Percentiles rank a stretch among this genome's conserved stretches.
These are phyloP conservation scores for Mycena amicta DNA, from an alignment of 768 basidiomycete genomes.

Conservation along the genomic window DNA sequence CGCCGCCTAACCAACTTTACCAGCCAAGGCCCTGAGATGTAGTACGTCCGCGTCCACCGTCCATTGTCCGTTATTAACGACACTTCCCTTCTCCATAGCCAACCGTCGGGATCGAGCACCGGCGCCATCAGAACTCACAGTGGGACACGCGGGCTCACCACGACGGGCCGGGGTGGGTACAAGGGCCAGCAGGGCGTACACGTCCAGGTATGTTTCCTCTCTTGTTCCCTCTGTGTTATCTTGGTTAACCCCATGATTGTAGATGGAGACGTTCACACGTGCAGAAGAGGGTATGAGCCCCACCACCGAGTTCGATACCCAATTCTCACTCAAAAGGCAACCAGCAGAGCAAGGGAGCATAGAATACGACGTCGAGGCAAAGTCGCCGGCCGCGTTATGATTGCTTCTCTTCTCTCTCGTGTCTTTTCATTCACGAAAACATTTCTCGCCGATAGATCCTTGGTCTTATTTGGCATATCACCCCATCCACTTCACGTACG, in stretches of 20 bases:
- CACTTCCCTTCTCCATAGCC: constrained; percentile 16
- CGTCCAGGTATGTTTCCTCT: constrained; percentile 42
- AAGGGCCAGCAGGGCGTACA: constrained; percentile 39
- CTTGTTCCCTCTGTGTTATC: too few relatives aligned
- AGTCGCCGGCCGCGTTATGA: constrained; percentile 22
- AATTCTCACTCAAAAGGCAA: constrained; percentile 31
- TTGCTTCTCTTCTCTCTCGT: neutral
- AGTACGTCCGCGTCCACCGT: constrained; percentile 37
- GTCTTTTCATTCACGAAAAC: neutral
- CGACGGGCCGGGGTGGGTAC: constrained; percentile 18
- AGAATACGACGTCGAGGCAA: constrained; percentile 36
- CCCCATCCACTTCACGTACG: too few relatives aligned
- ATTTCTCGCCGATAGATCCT: neutral
- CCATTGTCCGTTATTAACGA: neutral
- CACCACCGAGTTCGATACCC: constrained; percentile 22
- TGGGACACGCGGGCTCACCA: constrained; percentile 25
- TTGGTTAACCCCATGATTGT: neutral
- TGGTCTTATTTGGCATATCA: neutral
- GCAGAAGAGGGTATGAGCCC: constrained; percentile 33
- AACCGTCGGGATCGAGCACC: constrained; percentile 30
- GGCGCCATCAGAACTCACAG: constrained; percentile 27
- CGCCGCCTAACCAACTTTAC: constrained; percentile 59
- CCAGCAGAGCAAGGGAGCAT: constrained; percentile 1
- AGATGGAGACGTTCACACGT: constrained; percentile 55
- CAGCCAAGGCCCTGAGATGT: constrained; percentile 44